Percentiles rank a stretch among this genome's conserved stretches.
Evolutionary conservation across 306 rosid species (phyloP).

Genomic region (Corylus avellana): DNA sequence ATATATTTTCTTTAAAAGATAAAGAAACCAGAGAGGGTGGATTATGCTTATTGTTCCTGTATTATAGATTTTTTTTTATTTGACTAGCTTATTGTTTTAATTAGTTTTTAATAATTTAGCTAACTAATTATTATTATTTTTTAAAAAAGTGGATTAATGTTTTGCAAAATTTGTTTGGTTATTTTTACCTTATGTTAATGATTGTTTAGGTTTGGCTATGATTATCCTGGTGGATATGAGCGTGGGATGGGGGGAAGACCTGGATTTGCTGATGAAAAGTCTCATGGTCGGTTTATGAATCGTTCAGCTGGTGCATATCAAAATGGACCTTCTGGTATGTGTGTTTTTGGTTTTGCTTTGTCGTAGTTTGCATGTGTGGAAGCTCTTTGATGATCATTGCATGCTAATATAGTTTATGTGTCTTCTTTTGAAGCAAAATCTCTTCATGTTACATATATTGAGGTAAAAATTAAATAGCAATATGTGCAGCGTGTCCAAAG

Average conservation of each 20-base stretch:
- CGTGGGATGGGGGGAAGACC: conserved; percentile 78
- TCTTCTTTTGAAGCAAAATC: background rate
- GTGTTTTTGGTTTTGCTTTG: background rate
- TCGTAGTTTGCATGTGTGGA: background rate
- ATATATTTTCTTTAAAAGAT: background rate
- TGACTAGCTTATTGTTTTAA: background rate
- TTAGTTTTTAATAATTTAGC: background rate
- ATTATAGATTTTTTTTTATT: too few relatives aligned
- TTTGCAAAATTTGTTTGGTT: background rate
- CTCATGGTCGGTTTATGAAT: conserved; percentile 75
- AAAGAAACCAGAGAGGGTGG: background rate
- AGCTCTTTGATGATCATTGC: background rate
- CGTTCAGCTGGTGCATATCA: conserved; percentile 71
- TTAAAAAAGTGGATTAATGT: background rate
- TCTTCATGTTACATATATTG: background rate
- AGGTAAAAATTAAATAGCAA: background rate
- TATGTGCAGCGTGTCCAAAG: background rate
- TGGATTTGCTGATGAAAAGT: conserved; percentile 74
- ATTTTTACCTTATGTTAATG: conserved; percentile 20
- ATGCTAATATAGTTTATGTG: background rate
- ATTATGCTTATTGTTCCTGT: background rate
- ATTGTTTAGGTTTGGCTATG: conserved; percentile 68
- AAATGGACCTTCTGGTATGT: conserved; percentile 67
- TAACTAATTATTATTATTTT: background rate
- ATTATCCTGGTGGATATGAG: conserved; percentile 78